Base-by-base conservation (phyloP, 2,329 filamentous ascomycete species). In the Diaporthe longicolla region DNA sequence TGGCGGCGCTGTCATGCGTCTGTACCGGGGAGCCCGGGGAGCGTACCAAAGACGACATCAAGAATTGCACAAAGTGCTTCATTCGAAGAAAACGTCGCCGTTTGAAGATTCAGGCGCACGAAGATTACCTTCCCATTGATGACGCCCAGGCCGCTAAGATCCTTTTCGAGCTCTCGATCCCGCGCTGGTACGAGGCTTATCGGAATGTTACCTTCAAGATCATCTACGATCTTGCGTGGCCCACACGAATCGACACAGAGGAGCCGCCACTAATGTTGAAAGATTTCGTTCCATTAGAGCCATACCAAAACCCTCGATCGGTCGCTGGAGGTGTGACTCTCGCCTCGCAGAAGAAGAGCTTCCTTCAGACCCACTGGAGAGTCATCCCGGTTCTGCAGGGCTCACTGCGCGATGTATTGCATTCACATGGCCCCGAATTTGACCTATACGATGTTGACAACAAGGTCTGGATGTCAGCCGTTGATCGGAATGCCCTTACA, bases 151-250 rank as follows among this genome's bases (percentile, higher is more conserved):
- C 78, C 3, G 69, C 80, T 19, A 79, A 80, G 0, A 80, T 83
- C 0, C 76, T 87, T 0, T 87, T 87, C 40, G 86, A 88, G 74
- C 80, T 87, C 0, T 73, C 75, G 1, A 82, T 82, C 17, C 85
- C 84, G 0, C 68, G 74, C 8, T 75, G 75, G 0, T 80, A 87
- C 35, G 77, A 81, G 0, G 75, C 76, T 0, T 87, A 87, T 74
- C 81, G 86, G 17, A 83, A 85, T 73, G 78, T 78, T 0, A 87
- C 85, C 0, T 87, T 84, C 85, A 75, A 74, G 2, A 77, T 87
- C 4, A 76, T 84, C 2, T 77, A 77, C 0, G 71, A 72, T 0
- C 69, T 86, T 3, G 82, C 81, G 8, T 77, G 74, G 45, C 75
- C 77, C 0, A 24, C 4, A 11, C 17, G 65, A 4, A 19, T 13